These are phyloP conservation scores for Teratosphaeria destructans DNA, from an alignment of 2,329 filamentous ascomycete species.

Conservation along the genomic window DNA sequence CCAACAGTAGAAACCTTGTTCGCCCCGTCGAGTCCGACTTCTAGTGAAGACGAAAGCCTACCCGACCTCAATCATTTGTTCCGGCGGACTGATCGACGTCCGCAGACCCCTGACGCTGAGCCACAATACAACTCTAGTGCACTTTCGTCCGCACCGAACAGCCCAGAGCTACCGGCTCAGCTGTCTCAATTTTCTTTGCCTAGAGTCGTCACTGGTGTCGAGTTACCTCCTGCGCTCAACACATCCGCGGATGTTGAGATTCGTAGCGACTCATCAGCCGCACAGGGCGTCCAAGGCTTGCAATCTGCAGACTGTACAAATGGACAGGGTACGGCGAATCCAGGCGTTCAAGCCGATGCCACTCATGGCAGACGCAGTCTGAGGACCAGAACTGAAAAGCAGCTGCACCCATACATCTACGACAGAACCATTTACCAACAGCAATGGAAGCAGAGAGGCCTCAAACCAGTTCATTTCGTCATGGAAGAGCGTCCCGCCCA, in stretches of 20 bases:
- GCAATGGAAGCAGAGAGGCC: constrained; percentile 32
- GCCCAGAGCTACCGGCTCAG: constrained; percentile 12
- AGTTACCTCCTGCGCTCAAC: not conserved
- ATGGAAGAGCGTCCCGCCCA: constrained; percentile 15
- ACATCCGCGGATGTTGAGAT: not conserved
- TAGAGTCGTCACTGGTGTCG: not conserved
- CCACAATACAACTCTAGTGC: constrained; percentile 2
- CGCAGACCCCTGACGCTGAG: not conserved
- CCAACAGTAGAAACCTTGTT: not conserved
- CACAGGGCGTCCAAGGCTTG: not conserved
- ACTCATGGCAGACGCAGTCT: constrained; percentile 22
- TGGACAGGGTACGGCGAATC: not conserved
- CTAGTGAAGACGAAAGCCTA: constrained; percentile 1
- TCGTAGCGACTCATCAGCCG: not conserved
- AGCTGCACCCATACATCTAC: constrained; percentile 38
- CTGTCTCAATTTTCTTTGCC: not conserved
- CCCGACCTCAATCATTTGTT: constrained; percentile 1
- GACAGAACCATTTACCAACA: constrained; percentile 35
- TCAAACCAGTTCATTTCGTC: constrained; percentile 29
- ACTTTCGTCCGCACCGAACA: constrained; percentile 17
- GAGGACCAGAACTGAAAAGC: constrained; percentile 37
- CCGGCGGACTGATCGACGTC: not conserved
- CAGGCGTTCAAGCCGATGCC: too few species aligned
- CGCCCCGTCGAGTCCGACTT: not conserved
- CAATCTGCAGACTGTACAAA: not conserved